Percentiles rank a stretch among this genome's conserved stretches.
phyloP scores from a whole-genome alignment of 495 filamentous ascomycete species.

The Ramalina intermedia region DNA sequence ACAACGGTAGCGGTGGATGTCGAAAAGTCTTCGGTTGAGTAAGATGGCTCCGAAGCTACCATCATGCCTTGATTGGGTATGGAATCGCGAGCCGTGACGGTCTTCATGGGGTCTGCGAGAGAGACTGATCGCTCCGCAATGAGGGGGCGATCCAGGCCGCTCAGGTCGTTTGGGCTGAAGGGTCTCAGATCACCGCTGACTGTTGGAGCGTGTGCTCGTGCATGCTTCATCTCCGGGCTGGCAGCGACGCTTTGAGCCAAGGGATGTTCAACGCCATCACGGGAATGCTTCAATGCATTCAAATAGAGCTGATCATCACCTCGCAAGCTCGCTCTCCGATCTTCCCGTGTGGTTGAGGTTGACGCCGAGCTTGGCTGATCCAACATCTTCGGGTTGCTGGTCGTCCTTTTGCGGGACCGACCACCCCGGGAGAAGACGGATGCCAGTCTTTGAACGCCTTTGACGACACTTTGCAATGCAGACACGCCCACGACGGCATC shows the following conservation, averaged over 20 bases:
- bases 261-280: constrained; percentile 50
- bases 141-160: constrained; percentile 22
- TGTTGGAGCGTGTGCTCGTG: constrained; percentile 28
- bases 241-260: constrained; percentile 69
- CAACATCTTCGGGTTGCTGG: constrained; percentile 10
- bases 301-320: constrained; percentile 55
- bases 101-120: constrained; percentile 46
- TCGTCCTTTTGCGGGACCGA: constrained; percentile 18
- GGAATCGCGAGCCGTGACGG: constrained; percentile 38
- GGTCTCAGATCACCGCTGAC: constrained; percentile 19
- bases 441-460: constrained; percentile 38
- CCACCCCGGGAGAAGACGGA: constrained; percentile 16
- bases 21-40: constrained; percentile 19
- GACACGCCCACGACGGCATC: constrained; percentile 80
- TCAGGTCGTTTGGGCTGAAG: constrained; percentile 19
- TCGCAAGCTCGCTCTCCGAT: constrained; percentile 53
- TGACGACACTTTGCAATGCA: constrained; percentile 62
- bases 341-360: constrained; percentile 20
- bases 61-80: constrained; percentile 11
- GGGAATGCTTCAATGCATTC: constrained; percentile 29
- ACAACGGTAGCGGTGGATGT: constrained; percentile 29
- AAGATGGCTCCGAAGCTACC: constrained; percentile 9
- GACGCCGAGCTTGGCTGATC: constrained; percentile 7
- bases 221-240: constrained; percentile 43
- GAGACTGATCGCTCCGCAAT: constrained; percentile 42